Conservation (phyloP, 768 basidiomycete species). For the Podaxis mareebaensis region DNA sequence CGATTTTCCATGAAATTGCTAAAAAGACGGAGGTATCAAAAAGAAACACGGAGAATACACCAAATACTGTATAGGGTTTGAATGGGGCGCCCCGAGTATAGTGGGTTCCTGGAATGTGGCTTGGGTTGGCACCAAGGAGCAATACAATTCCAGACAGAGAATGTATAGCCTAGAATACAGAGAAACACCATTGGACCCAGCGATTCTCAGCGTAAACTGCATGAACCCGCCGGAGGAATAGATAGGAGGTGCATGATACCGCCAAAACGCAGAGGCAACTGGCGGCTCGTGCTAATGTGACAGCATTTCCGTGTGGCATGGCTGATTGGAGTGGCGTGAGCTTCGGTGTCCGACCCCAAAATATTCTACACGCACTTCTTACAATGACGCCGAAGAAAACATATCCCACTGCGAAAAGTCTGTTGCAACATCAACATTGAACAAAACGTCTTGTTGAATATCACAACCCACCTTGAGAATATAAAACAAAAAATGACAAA, state of each 20-base stretch:
- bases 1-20: too few relatives aligned
- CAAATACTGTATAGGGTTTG: constrained; percentile 2
- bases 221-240: constrained; percentile 32
- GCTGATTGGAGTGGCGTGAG: neutral
- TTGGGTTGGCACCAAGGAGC: constrained; percentile 23
- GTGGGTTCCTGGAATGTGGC: constrained; percentile 28
- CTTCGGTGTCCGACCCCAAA: too few relatives aligned
- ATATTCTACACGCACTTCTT: neutral
- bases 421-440: neutral
- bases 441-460: neutral
- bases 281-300: neutral
- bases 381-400: neutral
- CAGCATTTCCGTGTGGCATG: neutral
- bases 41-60: too few relatives aligned
- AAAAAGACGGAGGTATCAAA: too few relatives aligned
- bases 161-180: constrained; percentile 27
- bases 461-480: neutral
- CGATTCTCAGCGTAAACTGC: constrained; percentile 29
- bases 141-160: constrained; percentile 26
- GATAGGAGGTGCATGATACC: constrained; percentile 21
- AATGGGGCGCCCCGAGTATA: constrained; percentile 29
- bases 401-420: too few relatives aligned
- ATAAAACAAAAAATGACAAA: neutral
- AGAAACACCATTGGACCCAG: constrained; percentile 24
- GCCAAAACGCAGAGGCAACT: neutral